Evolutionary conservation across 140 eudicot species (phyloP), one percentile per base, ranked within the genome.

Genomic region (Flaveria floridana): DNA sequence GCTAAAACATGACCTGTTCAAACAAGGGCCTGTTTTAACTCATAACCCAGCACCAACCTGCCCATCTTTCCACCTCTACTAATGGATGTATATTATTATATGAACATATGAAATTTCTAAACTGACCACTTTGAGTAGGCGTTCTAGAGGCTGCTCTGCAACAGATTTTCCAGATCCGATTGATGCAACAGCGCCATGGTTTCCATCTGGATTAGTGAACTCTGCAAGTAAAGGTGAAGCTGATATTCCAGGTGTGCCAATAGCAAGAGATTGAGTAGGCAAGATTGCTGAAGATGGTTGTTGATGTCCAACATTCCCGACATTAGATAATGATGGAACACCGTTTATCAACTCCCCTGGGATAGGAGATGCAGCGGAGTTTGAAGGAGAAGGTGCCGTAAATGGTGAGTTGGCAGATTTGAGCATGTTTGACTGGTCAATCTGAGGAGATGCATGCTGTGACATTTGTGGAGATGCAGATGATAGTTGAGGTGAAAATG

Each of bases 221-320:
- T 93, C 99, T 52, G 94, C 97, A 18, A 93, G 95, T 68, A 93
- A 86, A 65, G 97, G 99, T 9, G 99, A 90, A 9, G 97, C 95
- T 12, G 99, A 90, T 80, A 93, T 88, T 72, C 99, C 99, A 42
- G 99, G 99, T 58, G 97, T 93, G 72, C 97, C 99, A 46, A 90
- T 90, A 66, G 53, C 30, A 66, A 37, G 70, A 65, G 70, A 65
- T 65, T 89, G 97, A 67, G 78, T 72, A 64, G 96, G 84, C 71
- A 83, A 52, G 11, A 83, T 72, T 7, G 86, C 77, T 76, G 62
- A 87, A 62, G 73, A 65, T 57, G 84, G 64, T 63, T 87, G 97
- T 71, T 85, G 93, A 64, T 86, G 89, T 47, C 84, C 86, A 70
- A 75, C 61, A 79, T 80, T 85, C 72, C 89, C 96, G 70, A 79